Conservation (phyloP, 2,329 filamentous ascomycete species). For the Fusarium sterilihyphosum region DNA sequence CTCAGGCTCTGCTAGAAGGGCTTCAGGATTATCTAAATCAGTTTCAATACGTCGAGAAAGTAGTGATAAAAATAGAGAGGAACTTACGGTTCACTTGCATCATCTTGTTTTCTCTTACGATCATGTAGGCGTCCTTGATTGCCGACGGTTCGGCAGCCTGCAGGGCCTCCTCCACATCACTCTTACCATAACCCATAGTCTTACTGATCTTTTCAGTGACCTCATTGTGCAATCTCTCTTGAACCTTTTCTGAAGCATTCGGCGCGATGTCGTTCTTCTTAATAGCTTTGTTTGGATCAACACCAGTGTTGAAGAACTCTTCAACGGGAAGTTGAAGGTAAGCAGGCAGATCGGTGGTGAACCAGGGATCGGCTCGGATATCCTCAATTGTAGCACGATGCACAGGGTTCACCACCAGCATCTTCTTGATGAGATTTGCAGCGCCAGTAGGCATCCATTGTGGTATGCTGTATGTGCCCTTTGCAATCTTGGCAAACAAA, state of each 20-base stretch:
- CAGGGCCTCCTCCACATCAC: constrained; percentile 93
- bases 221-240: constrained; percentile 89
- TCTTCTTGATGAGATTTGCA: constrained; percentile 83
- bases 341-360: constrained; percentile 82
- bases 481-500: constrained; percentile 96
- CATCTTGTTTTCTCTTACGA: constrained; percentile 95
- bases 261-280: constrained; percentile 84
- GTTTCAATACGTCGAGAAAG: constrained; percentile 42
- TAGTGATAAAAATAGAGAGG: background rate
- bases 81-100: constrained; percentile 93
- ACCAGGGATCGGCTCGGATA: constrained; percentile 94
- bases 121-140: constrained; percentile 99
- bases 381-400: constrained; percentile 94
- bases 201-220: constrained; percentile 96
- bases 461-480: constrained; percentile 91
- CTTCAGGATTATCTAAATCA: constrained; percentile 48
- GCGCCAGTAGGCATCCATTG: constrained; percentile 90
- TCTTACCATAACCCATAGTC: constrained; percentile 96
- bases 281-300: constrained; percentile 92
- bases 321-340: constrained; percentile 90
- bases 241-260: constrained; percentile 78
- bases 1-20: constrained; percentile 49
- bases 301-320: constrained; percentile 93
- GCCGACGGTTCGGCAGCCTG: constrained; percentile 93
- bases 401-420: constrained; percentile 95